Base-by-base conservation (phyloP, 208 protist species). In the Novymonas esmeraldas region DNA sequence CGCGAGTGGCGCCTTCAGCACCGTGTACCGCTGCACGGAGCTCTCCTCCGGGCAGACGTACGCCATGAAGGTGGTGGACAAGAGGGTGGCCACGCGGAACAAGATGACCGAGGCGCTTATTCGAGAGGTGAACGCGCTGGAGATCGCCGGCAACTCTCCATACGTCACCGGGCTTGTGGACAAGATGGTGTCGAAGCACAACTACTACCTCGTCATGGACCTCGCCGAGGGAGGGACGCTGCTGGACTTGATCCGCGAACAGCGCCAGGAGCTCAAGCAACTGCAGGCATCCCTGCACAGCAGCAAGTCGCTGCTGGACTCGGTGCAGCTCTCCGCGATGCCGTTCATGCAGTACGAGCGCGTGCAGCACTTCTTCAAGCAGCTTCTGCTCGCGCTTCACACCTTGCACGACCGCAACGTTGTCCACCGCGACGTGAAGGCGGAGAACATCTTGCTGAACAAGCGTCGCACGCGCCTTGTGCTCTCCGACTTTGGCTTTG, bases 401-500 rank as follows among this genome's bases (percentile, higher is more conserved):
- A 51, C 52, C 10, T 64, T 97, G 39, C 89, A 97, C 70, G 67
- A 75, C 28, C 45, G 68, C 72, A 82, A 93, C 55, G 61, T 97
- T 18, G 89, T 92, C 9, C 92, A 97, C 64, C 83, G 89, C 10
- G 92, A 97, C 61, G 90, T 97, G 48, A 97, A 97, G 44, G 87
- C 87, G 38, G 92, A 97, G 66, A 95, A 94, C 66, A 70, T 97
- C 26, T 58, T 97, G 18, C 77, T 97, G 16, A 81, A 87, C 77
- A 82, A 81, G 56, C 58, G 57, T 11, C 58, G 68, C 26, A 85
- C 73, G 24, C 73, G 73, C 16, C 54, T 94, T 13, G 70, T 92
- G 58, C 84, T 97, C 50, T 91, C 89, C 18, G 92, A 95, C 68
- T 95, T 97, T 64, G 92, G 89, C n/a, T 95, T 95, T 70, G 82